phyloP scores from a whole-genome alignment of 352 stramenopile species.

The Pythium periplocum region DNA sequence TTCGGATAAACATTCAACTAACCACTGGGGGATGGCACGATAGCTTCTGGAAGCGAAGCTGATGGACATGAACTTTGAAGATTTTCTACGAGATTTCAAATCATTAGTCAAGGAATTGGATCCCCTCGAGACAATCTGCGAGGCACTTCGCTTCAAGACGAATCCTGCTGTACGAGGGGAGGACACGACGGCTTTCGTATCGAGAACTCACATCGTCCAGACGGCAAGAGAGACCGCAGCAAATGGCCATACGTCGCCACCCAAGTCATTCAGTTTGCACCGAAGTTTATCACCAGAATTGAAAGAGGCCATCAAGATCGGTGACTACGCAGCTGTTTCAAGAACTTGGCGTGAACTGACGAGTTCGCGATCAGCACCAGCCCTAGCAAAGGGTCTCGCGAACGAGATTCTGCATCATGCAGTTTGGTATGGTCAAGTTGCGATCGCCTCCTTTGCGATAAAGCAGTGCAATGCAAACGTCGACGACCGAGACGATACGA shows the following conservation, averaged over 20 bases:
- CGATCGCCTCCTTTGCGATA: conserved; percentile 62
- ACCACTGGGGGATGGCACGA: too few relatives aligned
- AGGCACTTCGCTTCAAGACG: conserved; percentile 46
- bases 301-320: conserved; percentile 28
- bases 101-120: conserved; percentile 63
- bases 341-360: conserved; percentile 46
- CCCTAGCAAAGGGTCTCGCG: conserved; percentile 36
- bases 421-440: conserved; percentile 58
- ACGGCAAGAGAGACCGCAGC: conserved; percentile 32
- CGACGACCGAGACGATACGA: conserved; percentile 64
- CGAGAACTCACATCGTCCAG: conserved; percentile 32
- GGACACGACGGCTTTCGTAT: conserved; percentile 31
- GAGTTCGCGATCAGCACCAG: conserved; percentile 8
- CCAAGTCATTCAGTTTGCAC: conserved; percentile 49
- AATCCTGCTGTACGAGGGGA: conserved; percentile 42
- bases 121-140: conserved; percentile 67
- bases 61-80: conserved; percentile 82
- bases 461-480: conserved; percentile 54
- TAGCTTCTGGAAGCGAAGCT: conserved; percentile 69
- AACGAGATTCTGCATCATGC: conserved; percentile 81
- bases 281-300: conserved; percentile 58
- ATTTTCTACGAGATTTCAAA: conserved; percentile 83
- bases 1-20: too few relatives aligned
- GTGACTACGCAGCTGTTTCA: conserved; percentile 32
- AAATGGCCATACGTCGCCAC: conserved; percentile 16